Conservation (phyloP, 805 yeast genomes). For the Wickerhamomyces bisporus region DNA sequence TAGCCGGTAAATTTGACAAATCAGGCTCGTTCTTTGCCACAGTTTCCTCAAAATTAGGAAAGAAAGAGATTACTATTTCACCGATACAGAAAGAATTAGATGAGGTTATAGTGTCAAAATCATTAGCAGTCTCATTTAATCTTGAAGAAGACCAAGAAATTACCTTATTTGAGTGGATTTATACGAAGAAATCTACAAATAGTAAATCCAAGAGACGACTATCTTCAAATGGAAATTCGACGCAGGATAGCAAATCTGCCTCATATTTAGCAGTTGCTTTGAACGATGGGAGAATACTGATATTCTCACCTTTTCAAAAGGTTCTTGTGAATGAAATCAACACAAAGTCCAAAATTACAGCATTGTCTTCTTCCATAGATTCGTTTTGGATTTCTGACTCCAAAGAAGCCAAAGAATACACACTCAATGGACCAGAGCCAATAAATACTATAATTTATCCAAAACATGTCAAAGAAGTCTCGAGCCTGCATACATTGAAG, state of each 20-base stretch:
- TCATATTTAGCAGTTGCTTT: slow-evolving; percentile 28
- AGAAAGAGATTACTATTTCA: slow-evolving; percentile 42
- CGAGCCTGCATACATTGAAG: neutral
- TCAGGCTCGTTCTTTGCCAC: slow-evolving; percentile 32
- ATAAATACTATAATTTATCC: neutral
- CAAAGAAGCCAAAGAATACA: slow-evolving; percentile 15
- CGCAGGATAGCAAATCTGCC: slow-evolving; percentile 14
- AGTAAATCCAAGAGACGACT: slow-evolving; percentile 25
- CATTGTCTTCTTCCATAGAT: slow-evolving; percentile 22
- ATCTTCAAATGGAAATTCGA: slow-evolving; percentile 5
- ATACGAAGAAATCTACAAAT: slow-evolving; percentile 11
- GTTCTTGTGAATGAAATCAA: slow-evolving; percentile 34
- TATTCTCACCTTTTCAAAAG: slow-evolving; percentile 40
- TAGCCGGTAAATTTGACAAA: slow-evolving; percentile 23
- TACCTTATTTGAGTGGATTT: slow-evolving; percentile 32
- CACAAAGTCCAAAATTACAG: slow-evolving; percentile 21
- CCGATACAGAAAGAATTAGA: slow-evolving; percentile 20
- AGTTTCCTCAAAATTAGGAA: slow-evolving; percentile 37
- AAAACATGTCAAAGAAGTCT: neutral
- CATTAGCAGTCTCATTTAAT: slow-evolving; percentile 31
- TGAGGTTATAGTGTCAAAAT: slow-evolving; percentile 14
- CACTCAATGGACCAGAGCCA: slow-evolving; percentile 14
- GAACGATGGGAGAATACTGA: slow-evolving; percentile 33
- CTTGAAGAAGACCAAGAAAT: slow-evolving; percentile 36
- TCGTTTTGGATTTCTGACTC: slow-evolving; percentile 26